phyloP scores from a whole-genome alignment of 1,139 yeast species.

The Suhomyces terraborum region DNA sequence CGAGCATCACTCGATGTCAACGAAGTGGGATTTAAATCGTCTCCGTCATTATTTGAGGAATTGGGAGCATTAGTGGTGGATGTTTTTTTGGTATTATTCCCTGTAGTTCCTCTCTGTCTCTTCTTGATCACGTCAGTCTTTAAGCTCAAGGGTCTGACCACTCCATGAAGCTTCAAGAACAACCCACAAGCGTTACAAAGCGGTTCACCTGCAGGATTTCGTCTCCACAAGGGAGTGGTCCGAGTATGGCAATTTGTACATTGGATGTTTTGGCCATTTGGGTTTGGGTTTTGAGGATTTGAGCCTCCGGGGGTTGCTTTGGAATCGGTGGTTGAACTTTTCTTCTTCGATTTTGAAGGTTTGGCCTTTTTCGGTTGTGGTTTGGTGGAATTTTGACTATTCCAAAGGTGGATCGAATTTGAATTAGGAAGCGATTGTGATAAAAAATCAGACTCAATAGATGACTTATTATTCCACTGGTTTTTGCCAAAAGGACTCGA shows the following conservation, averaged over 20 bases:
- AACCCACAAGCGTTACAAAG: slow-evolving; percentile 33
- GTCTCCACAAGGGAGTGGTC: slow-evolving; percentile 32
- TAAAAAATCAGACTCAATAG: slow-evolving; percentile 7
- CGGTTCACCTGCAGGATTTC: slow-evolving; percentile 32
- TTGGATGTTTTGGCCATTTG: slow-evolving; percentile 13
- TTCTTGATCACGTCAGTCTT: slow-evolving; percentile 33
- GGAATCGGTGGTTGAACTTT: slow-evolving; percentile 3
- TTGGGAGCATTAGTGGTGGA: background rate
- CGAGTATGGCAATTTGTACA: slow-evolving; percentile 32
- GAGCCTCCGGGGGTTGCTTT: background rate
- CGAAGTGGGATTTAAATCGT: slow-evolving; percentile 29
- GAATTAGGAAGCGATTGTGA: slow-evolving; percentile 17
- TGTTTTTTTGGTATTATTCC: slow-evolving; percentile 15
- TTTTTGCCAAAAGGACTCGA: slow-evolving; percentile 1
- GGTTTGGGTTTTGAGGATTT: background rate
- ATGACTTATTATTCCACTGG: background rate
- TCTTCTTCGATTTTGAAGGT: slow-evolving; percentile 15
- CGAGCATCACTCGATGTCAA: slow-evolving; percentile 19
- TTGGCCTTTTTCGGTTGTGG: slow-evolving; percentile 16
- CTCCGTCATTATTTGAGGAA: slow-evolving; percentile 22
- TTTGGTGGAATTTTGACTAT: slow-evolving; percentile 8
- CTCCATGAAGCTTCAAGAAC: slow-evolving; percentile 30
- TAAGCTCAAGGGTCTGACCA: slow-evolving; percentile 30
- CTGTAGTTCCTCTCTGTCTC: slow-evolving; percentile 27
- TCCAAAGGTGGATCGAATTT: slow-evolving; percentile 12